These are phyloP conservation scores for Ophiostoma sp. DNA, from an alignment of 2,329 filamentous ascomycete genomes.

Conservation along the genomic window DNA sequence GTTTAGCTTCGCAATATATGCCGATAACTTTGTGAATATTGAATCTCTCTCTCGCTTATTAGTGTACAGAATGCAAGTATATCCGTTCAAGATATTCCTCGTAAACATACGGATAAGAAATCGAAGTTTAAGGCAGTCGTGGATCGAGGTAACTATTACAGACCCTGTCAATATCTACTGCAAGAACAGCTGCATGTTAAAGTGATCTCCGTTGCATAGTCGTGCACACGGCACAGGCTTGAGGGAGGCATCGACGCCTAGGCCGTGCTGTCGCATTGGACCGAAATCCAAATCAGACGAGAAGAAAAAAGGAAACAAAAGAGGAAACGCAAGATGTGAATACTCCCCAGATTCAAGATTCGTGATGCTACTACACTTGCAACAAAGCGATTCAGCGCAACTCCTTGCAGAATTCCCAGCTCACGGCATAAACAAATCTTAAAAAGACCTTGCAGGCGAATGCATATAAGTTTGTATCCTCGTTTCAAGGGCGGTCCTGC, in stretches of 20 bases:
- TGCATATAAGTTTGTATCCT: neutral
- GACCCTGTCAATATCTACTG: neutral
- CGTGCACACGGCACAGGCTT: constrained; percentile 14
- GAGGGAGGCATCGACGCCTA: neutral
- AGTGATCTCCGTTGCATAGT: constrained; percentile 20
- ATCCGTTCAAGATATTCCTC: neutral
- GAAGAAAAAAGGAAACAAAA: neutral
- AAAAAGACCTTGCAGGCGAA: neutral
- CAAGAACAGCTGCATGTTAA: neutral
- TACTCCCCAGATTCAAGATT: neutral
- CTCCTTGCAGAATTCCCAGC: neutral
- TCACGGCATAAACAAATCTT: neutral
- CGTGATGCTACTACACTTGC: neutral
- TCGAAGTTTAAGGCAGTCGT: too few species aligned
- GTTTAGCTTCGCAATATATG: neutral
- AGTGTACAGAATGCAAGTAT: neutral
- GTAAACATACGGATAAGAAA: neutral
- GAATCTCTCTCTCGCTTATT: neutral
- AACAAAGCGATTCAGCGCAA: neutral
- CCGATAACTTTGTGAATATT: neutral
- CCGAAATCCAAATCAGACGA: neutral
- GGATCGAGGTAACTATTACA: too few species aligned
- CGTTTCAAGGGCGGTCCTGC: neutral
- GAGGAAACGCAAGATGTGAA: too few species aligned
- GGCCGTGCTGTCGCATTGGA: neutral